Conservation (phyloP, 1,139 yeast species). For the Arxiozyma slooffiae region DNA sequence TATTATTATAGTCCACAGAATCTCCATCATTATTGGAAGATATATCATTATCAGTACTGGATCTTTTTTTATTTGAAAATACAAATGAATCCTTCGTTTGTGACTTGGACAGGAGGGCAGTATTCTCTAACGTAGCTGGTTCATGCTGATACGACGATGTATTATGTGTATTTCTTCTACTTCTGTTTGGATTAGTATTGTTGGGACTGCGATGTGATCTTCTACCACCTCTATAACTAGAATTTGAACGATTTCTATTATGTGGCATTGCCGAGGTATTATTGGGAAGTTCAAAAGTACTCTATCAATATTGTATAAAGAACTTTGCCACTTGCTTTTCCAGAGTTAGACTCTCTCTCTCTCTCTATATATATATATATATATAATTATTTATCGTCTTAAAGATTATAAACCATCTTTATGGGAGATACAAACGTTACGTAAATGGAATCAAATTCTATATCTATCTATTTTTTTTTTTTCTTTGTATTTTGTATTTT, state of each 20-base stretch:
- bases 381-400: too few species aligned
- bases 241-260: not conserved
- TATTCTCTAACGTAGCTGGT: slow-evolving; percentile 1
- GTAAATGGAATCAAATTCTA: too few species aligned
- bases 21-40: not conserved
- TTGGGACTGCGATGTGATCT: not conserved
- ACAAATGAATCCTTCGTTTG: not conserved
- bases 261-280: not conserved
- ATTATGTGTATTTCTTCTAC: not conserved
- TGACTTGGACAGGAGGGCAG: not conserved
- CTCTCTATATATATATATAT: too few species aligned
- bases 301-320: not conserved
- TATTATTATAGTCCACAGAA: not conserved
- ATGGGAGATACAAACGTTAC: not conserved
- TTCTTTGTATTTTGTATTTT: too few species aligned
- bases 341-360: too few species aligned
- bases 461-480: too few species aligned
- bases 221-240: not conserved
- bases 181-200: not conserved
- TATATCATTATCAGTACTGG: not conserved
- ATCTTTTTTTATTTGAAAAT: not conserved
- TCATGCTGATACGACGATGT: not conserved
- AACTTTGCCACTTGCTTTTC: too few species aligned
- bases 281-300: not conserved
- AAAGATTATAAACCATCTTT: too few species aligned